These are phyloP conservation scores for Primulina eburnea DNA, from an alignment of 257 asterid genomes.

Conservation along the genomic window DNA sequence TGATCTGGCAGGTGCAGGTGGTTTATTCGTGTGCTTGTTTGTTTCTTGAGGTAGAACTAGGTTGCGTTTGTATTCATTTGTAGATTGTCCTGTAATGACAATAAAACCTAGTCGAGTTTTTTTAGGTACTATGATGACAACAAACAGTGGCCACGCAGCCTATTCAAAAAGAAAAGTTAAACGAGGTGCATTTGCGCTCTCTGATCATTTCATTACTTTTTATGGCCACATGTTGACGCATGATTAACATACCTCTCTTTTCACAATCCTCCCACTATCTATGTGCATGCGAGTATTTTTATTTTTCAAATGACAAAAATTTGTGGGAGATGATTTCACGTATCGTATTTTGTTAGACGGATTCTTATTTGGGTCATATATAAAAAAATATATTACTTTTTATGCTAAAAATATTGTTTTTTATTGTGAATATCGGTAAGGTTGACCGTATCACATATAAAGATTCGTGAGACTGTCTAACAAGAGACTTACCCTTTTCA, in stretches of 20 bases:
- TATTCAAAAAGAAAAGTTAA: not conserved
- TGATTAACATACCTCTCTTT: not conserved
- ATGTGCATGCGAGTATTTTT: not conserved
- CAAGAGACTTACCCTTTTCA: too few relatives aligned
- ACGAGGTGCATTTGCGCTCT: not conserved
- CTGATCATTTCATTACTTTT: not conserved
- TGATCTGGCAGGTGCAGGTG: not conserved
- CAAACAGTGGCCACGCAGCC: too few relatives aligned
- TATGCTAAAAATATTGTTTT: too few relatives aligned
- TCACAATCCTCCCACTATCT: not conserved
- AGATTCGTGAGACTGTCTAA: too few relatives aligned
- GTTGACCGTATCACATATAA: too few relatives aligned
- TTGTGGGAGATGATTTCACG: too few relatives aligned
- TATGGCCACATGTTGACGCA: not conserved
- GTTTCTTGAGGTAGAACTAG: not conserved
- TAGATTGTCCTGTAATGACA: not conserved
- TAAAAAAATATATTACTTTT: too few relatives aligned
- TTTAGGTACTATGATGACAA: too few relatives aligned
- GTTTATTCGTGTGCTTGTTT: not conserved
- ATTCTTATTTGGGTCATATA: too few relatives aligned
- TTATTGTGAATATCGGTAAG: too few relatives aligned
- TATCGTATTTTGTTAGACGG: too few relatives aligned
- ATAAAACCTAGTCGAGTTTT: not conserved
- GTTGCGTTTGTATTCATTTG: not conserved
- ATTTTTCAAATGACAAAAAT: not conserved